These are phyloP conservation scores for Yamadazyma atlantica DNA, from an alignment of 1,139 yeast species.

Conservation along the genomic window DNA sequence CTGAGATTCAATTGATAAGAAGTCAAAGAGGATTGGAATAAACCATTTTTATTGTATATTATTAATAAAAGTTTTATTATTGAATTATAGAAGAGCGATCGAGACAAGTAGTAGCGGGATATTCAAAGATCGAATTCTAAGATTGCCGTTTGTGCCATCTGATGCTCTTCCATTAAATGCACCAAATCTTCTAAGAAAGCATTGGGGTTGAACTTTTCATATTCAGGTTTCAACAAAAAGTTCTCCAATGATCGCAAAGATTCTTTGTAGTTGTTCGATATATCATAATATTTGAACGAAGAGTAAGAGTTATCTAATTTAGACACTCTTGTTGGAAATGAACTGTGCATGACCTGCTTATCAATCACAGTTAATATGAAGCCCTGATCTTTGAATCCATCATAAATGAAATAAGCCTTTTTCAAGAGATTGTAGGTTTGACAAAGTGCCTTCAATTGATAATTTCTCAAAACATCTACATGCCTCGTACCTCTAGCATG, in stretches of 20 bases:
- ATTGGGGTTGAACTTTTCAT: conserved; percentile 9
- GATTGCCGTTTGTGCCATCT: background rate
- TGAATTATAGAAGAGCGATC: too few species aligned
- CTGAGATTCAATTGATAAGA: conserved; percentile 67
- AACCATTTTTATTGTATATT: conserved; percentile 1
- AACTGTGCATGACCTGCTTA: conserved; percentile 18
- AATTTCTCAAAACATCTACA: conserved; percentile 12
- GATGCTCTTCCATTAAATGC: conserved; percentile 3
- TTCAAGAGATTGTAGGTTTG: conserved; percentile 16
- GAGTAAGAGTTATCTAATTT: conserved; percentile 12
- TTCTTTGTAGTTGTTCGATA: conserved; percentile 12
- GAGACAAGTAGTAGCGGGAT: too few species aligned
- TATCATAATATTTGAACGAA: conserved; percentile 10
- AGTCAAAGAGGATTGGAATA: conserved; percentile 38
- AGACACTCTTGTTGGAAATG: conserved; percentile 12
- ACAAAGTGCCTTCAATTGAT: conserved; percentile 15
- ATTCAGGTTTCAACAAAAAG: conserved; percentile 11
- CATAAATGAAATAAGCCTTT: conserved; percentile 21
- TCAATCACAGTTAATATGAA: conserved; percentile 14
- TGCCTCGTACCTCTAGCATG: conserved; percentile 11
- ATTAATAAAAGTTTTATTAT: background rate
- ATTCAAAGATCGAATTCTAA: conserved; percentile 9
- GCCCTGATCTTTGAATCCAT: conserved; percentile 36
- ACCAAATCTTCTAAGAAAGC: conserved; percentile 7
- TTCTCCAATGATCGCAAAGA: conserved; percentile 10